Evolutionary conservation across 179 eudicot genomes (phyloP).

Genomic region (Dionaea muscipula): DNA sequence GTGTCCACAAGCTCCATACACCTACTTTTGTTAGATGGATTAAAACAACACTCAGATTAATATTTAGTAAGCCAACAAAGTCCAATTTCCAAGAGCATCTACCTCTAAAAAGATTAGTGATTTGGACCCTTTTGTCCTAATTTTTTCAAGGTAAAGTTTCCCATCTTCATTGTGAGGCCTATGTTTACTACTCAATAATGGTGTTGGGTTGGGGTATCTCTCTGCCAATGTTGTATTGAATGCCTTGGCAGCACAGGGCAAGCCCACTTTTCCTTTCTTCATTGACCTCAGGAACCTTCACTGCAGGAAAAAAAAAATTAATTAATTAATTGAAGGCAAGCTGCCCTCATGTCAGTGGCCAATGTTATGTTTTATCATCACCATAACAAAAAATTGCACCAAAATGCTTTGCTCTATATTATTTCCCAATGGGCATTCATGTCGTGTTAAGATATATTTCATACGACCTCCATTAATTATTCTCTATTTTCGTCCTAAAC

Average conservation of each 20-base stretch:
- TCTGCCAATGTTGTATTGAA: slow-evolving; percentile 15
- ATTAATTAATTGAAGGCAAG: not conserved
- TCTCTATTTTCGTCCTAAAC: too few relatives aligned
- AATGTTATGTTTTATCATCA: too few relatives aligned
- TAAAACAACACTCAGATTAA: too few relatives aligned
- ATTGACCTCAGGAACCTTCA: slow-evolving; percentile 30
- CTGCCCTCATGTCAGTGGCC: not conserved
- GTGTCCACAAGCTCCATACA: too few relatives aligned
- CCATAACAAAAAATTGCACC: too few relatives aligned
- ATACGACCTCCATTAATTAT: too few relatives aligned
- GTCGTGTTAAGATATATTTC: too few relatives aligned
- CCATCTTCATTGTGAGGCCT: not conserved
- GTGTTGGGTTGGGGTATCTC: not conserved
- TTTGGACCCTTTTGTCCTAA: slow-evolving; percentile 14
- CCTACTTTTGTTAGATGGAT: too few relatives aligned
- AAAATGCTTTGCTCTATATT: too few relatives aligned
- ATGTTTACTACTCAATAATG: not conserved
- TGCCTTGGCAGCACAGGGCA: slow-evolving; percentile 2
- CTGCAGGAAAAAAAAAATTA: slow-evolving; percentile 23
- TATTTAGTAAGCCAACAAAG: too few relatives aligned
- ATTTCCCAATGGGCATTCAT: too few relatives aligned
- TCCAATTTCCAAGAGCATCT: slow-evolving; percentile 26
- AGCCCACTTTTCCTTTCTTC: slow-evolving; percentile 30
- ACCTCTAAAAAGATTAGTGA: slow-evolving; percentile 16
- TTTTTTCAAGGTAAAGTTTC: not conserved